Base-by-base conservation (phyloP, 208 protist genomes). In the Leishmania tarentolae region DNA sequence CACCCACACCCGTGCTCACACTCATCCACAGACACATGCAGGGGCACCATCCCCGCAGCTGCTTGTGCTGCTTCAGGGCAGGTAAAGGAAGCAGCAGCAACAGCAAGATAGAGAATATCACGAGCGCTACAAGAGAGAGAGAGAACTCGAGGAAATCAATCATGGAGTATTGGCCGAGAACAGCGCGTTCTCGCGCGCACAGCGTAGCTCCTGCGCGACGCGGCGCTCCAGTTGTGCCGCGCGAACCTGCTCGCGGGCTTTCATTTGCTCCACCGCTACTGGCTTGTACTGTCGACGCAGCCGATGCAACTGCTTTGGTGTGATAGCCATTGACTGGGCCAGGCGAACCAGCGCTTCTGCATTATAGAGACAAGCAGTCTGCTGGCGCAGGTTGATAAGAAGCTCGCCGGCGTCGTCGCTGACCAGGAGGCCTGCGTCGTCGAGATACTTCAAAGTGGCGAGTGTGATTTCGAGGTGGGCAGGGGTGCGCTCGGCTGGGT, bases 401-500 rank as follows among this genome's bases (percentile, higher is more conserved):
- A 93, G 79, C 59, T 87, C 87, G 15, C 87, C 83, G 21, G 80
- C 85, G 56, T 86, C 72, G 61, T 84, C 86, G 31, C 63, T 57
- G 46, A 44, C 72, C 9, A 91, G 81, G 8, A 94, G 52, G 0
- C 68, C 69, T 0, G 47, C 28, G 73, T 92, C 87, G 15, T 84
- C 72, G 31, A 92, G 57, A 50, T 81, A 80, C 81, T 91, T 90
- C 42, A 95, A 77, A 44, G 88, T 74, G 13, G 90, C 92, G 11
- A 95, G 73, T 1, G 86, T 86, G 47, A 95, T 84, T 53, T 87
- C 87, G 46, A 95, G 83, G 70, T 87, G 91, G 0, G 85, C 83
- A 31, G 85, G 73, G 1, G 84, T 88, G 40, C 80, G 78, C 66
- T 88, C 76, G 15, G 47, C 76, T 0, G 76, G 66, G 35, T 68